Evolutionary conservation across 495 filamentous ascomycete genomes (phyloP).

Genomic region (Aspergillus heteromorphus): DNA sequence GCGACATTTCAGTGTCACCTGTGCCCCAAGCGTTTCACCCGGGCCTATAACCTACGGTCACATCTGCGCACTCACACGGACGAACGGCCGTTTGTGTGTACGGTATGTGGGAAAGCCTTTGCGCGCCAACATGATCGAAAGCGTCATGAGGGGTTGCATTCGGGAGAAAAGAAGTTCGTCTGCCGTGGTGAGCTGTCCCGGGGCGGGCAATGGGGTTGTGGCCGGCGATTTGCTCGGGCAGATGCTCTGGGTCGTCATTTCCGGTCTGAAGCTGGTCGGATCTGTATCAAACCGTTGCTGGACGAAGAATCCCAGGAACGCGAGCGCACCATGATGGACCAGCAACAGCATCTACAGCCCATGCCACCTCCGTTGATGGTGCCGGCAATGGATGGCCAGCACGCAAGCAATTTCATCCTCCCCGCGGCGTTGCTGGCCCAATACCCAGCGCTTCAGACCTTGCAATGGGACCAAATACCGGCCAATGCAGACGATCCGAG

Average conservation of each 20-base stretch:
- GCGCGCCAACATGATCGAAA: conserved; percentile 92
- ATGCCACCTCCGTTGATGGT: conserved; percentile 39
- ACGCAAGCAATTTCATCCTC: conserved; percentile 57
- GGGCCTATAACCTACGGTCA: conserved; percentile 86
- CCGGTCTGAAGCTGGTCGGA: conserved; percentile 86
- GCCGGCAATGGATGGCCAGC: conserved; percentile 35
- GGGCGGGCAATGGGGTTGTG: conserved; percentile 86
- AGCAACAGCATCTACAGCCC: conserved; percentile 49
- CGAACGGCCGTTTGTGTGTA: conserved; percentile 90
- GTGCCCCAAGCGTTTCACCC: conserved; percentile 82
- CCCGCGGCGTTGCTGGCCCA: conserved; percentile 85
- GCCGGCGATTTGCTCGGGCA: conserved; percentile 86
- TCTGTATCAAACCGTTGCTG: conserved; percentile 91
- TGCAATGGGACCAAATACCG: conserved; percentile 68
- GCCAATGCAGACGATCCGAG: conserved; percentile 53
- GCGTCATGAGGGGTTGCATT: conserved; percentile 84
- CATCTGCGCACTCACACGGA: conserved; percentile 90
- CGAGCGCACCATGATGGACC: conserved; percentile 60
- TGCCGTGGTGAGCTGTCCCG: conserved; percentile 84
- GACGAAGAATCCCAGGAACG: conserved; percentile 84
- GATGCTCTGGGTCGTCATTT: conserved; percentile 97
- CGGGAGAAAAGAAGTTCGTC: conserved; percentile 94
- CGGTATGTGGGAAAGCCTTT: conserved; percentile 93
- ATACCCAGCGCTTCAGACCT: conserved; percentile 79
- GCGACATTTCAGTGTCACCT: conserved; percentile 84